Base-by-base conservation (phyloP, 2,329 filamentous ascomycete species). In the Aspergillus jensenii region DNA sequence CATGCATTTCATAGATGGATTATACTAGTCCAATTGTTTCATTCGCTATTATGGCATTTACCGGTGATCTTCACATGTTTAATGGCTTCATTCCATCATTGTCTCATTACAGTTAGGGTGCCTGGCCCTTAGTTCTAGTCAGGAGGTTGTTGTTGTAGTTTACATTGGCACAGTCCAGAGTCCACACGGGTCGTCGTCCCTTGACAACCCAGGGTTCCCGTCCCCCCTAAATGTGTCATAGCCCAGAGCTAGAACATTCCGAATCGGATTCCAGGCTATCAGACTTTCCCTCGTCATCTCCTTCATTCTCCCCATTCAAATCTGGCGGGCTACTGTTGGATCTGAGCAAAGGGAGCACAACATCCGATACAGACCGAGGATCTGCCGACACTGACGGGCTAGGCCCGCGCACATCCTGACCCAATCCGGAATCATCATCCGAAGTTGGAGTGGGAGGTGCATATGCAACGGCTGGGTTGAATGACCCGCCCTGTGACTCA, bases 401-500 rank as follows among this genome's bases (percentile, higher is more conserved):
- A 31, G 35, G 57, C 15, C 65, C 64, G 4, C 65, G 65, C 2
- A 52, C 52, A 11, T 65, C 61, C 23, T 63, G 41, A 55, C 54
- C 23, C 63, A 55, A 51, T 21, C 43, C 62, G 7, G 67, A 68
- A 1, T 61, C 59, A 19, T 68, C 68, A 19, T 68, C 68, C 1
- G 74, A 77, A 0, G 68, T 69, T 5, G 76, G 75, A 6, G 75
- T 78, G 9, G 74, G 75, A 12, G 76, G 75, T 9, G 71, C 67
- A 59, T 77, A 77, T 2, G 70, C 65, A 48, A 73, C 68, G 1
- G 63, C 69, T 7, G 74, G 73, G 54, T 71, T 75, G 15, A 63
- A 56, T 14, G 56, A 58, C 5, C 61, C 52, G 21, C 66, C 67
- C 37, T 67, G 68, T 11, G 73, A 75, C 21, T 73, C 74, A 23